Evolutionary conservation across 2,329 filamentous ascomycete genomes (phyloP), one percentile per base, ranked within the genome.

Genomic region (Neonectria faginata): DNA sequence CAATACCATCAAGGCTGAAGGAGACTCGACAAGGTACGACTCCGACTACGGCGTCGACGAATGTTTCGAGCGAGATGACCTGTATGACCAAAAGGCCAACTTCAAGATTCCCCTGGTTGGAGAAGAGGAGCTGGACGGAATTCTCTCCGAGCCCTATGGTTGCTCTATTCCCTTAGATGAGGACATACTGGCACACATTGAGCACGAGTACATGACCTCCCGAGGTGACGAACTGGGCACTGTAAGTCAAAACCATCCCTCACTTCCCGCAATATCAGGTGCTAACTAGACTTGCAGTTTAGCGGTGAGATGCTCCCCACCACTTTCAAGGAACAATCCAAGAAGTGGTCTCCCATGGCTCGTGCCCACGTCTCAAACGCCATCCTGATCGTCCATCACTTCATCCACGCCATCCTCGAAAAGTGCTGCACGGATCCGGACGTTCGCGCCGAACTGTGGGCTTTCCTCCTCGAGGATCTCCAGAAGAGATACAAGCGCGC

Each of bases 151-250:
- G 1, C 20, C 67, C 0, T 75, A 70, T 2, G 25, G 51, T 16
- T 72, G 70, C 48, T 41, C 67, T 5, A 1, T 50, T 10, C 68
- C 73, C 0, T 8, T 41, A 0, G 5, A 62, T 0, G 67, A 71
- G 0, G 67, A 75, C 5, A 85, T 89, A 51, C 73, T 84, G 57
- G 47, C 36, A 0, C 60, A 67, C 3, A 72, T 76, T 0, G 85
- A 88, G 65, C 67, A 67, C 0, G 68, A 74, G 0, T 86, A 81
- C 5, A 50, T 69, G 1, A 47, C 64, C 1, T 73, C 72, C 0
- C 83, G 85, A 0, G 86, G 85, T 0, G 84, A 85, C 16, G 85
- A 89, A 55, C 64, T 90, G 0, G 87, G 86, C 0, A 88, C 82
- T 4, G 80, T 81, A 62, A 70, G 77, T 71, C 42, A 5, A n/a